phyloP scores from a whole-genome alignment of 768 basidiomycete genomes.

The Exidia glandulosa region DNA sequence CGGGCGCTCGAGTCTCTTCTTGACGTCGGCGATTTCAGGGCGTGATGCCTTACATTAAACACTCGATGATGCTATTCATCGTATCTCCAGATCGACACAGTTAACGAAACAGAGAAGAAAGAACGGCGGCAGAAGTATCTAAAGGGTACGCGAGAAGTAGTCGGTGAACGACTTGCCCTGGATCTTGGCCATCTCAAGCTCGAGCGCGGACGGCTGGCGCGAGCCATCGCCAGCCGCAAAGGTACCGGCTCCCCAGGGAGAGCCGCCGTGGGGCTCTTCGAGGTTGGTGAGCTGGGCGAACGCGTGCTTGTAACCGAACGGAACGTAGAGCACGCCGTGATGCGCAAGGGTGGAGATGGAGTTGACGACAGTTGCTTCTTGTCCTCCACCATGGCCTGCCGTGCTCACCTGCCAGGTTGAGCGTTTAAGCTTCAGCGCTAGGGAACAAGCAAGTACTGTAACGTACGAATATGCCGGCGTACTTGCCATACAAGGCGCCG shows the following conservation, averaged over 20 bases:
- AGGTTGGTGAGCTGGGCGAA: neutral
- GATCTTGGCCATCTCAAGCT: constrained; percentile 37
- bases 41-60: too few relatives aligned
- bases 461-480: constrained; percentile 49
- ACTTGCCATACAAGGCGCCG: constrained; percentile 62
- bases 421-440: neutral
- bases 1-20: too few relatives aligned
- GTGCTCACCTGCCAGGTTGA: constrained; percentile 34
- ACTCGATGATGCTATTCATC: too few relatives aligned
- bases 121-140: neutral
- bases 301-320: constrained; percentile 46
- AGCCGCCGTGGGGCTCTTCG: constrained; percentile 20
- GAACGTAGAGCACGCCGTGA: constrained; percentile 63
- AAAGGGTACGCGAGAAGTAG: neutral
- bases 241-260: constrained; percentile 70
- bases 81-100: too few relatives aligned
- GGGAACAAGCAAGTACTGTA: neutral
- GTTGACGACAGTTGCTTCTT: constrained; percentile 46
- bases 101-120: neutral
- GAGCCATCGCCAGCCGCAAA: constrained; percentile 35
- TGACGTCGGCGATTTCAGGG: too few relatives aligned
- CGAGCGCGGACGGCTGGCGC: constrained; percentile 38
- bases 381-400: constrained; percentile 69
- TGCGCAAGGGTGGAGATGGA: constrained; percentile 52
- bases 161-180: constrained; percentile 24